A percentile compares a stretch with the other conserved stretches of the same genome.
These are phyloP conservation scores for Erythrobasidium yunnanense DNA, from an alignment of 768 basidiomycete species.

Conservation along the genomic window DNA sequence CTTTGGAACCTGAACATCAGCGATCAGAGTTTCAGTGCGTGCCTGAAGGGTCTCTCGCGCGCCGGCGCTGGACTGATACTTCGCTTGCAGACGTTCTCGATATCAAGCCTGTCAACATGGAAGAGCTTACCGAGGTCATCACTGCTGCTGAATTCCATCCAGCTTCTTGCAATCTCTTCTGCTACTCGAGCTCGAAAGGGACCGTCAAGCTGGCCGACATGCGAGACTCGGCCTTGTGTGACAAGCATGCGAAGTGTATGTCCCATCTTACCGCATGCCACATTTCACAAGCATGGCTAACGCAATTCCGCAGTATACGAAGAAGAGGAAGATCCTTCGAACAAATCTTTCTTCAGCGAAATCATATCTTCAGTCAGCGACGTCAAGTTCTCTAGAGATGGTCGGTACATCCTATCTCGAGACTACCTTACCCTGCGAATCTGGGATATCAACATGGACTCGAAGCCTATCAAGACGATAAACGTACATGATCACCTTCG, in stretches of 20 bases:
- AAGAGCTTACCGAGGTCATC: slow-evolving; percentile 97
- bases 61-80: background rate
- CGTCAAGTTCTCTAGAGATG: slow-evolving; percentile 96
- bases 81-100: slow-evolving; percentile 78
- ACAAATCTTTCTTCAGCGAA: slow-evolving; percentile 97
- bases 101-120: slow-evolving; percentile 99
- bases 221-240: slow-evolving; percentile 94
- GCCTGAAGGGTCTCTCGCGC: background rate
- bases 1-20: slow-evolving; percentile 97
- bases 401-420: slow-evolving; percentile 87
- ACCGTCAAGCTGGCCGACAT: slow-evolving; percentile 99
- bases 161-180: slow-evolving; percentile 91
- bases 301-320: slow-evolving; percentile 65
- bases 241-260: slow-evolving; percentile 88
- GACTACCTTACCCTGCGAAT: slow-evolving; percentile 98
- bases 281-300: background rate
- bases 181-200: slow-evolving; percentile 99
- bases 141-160: slow-evolving; percentile 99
- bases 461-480: slow-evolving; percentile 88
- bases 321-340: slow-evolving; percentile 94
- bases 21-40: slow-evolving; percentile 97
- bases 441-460: slow-evolving; percentile 99
- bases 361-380: slow-evolving; percentile 99
- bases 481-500: slow-evolving; percentile 96
- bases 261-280: slow-evolving; percentile 30